Percentiles rank a stretch among this genome's conserved stretches.
phyloP scores from a whole-genome alignment of 1,284 basidiomycete genomes.

The Thecaphora frezii region DNA sequence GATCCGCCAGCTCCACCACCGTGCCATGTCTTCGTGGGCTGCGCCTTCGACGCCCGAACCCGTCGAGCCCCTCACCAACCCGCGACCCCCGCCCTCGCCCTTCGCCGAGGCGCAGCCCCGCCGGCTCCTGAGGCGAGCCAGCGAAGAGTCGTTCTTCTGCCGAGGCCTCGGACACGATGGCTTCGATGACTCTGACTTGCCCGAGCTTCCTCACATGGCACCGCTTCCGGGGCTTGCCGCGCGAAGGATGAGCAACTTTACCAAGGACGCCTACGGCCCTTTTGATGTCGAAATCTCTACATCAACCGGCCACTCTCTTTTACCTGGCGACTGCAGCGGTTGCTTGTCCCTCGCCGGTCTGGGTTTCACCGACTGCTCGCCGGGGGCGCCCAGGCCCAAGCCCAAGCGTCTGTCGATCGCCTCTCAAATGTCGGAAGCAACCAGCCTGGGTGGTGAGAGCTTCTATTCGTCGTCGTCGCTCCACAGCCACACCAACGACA shows the following conservation, averaged over 20 bases:
- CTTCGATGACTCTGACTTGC: constrained; percentile 10
- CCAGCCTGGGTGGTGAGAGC: constrained; percentile 7
- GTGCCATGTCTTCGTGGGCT: constrained; percentile 14
- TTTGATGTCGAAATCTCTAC: constrained; percentile 2
- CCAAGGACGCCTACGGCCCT: constrained; percentile 3
- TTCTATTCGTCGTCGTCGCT: constrained; percentile 12
- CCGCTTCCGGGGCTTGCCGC: constrained; percentile 2
- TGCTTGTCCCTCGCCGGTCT: constrained; percentile 8
- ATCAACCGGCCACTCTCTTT: background rate
- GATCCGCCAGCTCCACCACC: constrained; percentile 21
- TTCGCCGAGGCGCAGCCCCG: background rate
- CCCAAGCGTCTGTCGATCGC: constrained; percentile 14
- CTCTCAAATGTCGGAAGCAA: constrained; percentile 11
- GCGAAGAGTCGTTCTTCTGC: constrained; percentile 23
- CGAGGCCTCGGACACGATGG: background rate
- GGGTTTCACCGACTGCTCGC: constrained; percentile 10
- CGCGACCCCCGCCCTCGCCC: background rate
- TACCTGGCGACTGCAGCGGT: background rate
- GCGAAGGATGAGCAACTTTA: constrained; percentile 16
- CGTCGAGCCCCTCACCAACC: background rate
- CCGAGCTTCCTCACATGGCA: constrained; percentile 1
- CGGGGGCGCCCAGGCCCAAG: constrained; percentile 8
- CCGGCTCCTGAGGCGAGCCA: constrained; percentile 8
- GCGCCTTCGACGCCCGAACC: constrained; percentile 1
- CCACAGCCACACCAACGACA: background rate